These are phyloP conservation scores for Juncus effusus DNA, from an alignment of 176 grass and related monocot species.

Conservation along the genomic window DNA sequence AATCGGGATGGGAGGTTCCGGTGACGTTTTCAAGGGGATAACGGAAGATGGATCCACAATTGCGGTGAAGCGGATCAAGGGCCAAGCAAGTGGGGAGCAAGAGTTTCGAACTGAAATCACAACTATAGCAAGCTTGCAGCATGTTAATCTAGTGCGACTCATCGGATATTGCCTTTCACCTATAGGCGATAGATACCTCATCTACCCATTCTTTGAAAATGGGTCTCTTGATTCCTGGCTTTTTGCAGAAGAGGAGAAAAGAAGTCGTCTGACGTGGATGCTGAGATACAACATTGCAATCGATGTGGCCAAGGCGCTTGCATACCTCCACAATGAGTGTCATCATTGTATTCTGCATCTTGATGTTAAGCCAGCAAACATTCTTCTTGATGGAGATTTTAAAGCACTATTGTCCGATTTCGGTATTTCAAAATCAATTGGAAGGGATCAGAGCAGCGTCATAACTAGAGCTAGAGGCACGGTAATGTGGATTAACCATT, in stretches of 20 bases:
- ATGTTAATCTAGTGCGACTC: slow-evolving; percentile 47
- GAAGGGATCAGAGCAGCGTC: slow-evolving; percentile 42
- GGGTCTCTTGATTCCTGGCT: slow-evolving; percentile 54
- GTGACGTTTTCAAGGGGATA: slow-evolving; percentile 36
- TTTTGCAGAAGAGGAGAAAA: slow-evolving; percentile 28
- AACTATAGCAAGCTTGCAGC: slow-evolving; percentile 43
- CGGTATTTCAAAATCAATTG: slow-evolving; percentile 50
- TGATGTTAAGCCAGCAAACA: slow-evolving; percentile 72
- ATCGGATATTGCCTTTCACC: slow-evolving; percentile 40
- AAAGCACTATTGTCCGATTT: slow-evolving; percentile 54
- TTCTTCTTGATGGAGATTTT: slow-evolving; percentile 50
- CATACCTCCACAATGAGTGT: slow-evolving; percentile 65
- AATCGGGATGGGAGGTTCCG: slow-evolving; percentile 47
- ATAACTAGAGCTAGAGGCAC: slow-evolving; percentile 43
- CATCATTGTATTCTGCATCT: slow-evolving; percentile 44
- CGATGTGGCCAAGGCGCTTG: slow-evolving; percentile 46
- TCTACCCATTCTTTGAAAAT: slow-evolving; percentile 49
- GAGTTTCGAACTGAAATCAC: slow-evolving; percentile 45
- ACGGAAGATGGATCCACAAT: slow-evolving; percentile 48
- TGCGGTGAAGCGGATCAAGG: slow-evolving; percentile 43
- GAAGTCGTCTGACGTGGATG: slow-evolving; percentile 36
- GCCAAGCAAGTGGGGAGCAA: slow-evolving; percentile 19
- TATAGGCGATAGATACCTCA: slow-evolving; percentile 32
- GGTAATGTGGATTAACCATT: slow-evolving; percentile 4
- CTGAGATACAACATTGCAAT: slow-evolving; percentile 25